These are phyloP conservation scores for Salix suchowensis DNA, from an alignment of 345 rosid species.

Conservation along the genomic window DNA sequence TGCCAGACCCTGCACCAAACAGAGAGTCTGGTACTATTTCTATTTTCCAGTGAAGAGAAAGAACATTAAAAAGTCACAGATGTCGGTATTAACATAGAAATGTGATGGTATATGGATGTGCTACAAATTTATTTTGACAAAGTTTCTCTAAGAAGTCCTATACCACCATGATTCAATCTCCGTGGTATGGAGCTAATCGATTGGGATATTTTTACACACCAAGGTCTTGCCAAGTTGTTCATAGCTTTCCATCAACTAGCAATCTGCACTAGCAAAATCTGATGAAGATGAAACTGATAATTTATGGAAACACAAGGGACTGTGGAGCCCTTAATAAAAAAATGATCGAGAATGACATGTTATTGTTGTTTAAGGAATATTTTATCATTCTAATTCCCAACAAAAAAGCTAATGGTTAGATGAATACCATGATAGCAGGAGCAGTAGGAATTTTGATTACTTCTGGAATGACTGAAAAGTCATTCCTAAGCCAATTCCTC, in stretches of 20 bases:
- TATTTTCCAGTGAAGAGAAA: neutral
- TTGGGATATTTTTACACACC: neutral
- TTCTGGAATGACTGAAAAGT: neutral
- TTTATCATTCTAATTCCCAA: neutral
- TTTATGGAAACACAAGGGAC: neutral
- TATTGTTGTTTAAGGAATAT: neutral
- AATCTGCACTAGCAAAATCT: neutral
- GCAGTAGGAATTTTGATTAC: neutral
- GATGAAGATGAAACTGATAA: neutral
- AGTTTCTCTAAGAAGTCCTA: neutral
- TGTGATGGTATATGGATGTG: neutral
- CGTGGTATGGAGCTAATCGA: neutral
- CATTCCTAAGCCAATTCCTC: neutral
- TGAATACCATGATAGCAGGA: neutral
- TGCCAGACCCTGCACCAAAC: conserved; percentile 63
- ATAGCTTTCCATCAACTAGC: neutral
- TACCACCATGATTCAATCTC: neutral
- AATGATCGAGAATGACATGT: neutral
- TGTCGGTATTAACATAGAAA: neutral
- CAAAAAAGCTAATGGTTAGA: neutral
- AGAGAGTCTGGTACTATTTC: neutral
- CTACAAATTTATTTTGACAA: neutral
- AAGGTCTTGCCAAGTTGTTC: neutral
- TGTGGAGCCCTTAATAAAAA: neutral
- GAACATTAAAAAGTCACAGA: neutral